These are phyloP conservation scores for Dichotomopilus funicola DNA, from an alignment of 2,329 filamentous ascomycete genomes.

Conservation along the genomic window DNA sequence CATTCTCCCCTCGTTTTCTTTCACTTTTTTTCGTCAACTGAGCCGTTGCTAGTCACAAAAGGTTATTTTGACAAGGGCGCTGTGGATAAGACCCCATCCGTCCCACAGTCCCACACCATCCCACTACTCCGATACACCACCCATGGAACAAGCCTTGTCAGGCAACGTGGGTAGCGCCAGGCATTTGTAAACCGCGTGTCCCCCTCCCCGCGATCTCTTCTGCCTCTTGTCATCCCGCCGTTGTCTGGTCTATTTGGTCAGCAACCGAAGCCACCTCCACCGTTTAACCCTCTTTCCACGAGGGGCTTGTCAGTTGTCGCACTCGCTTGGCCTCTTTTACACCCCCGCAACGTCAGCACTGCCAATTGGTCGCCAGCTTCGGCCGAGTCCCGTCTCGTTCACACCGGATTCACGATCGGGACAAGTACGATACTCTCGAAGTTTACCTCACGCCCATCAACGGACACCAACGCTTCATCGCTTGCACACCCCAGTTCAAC, in stretches of 20 bases:
- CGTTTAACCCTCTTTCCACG: neutral
- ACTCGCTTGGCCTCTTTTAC: no score
- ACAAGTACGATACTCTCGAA: no score
- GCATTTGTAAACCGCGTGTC: constrained; percentile 8
- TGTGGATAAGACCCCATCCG: neutral
- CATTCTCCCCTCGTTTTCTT: no score
- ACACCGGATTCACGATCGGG: no score
- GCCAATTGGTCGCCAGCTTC: neutral
- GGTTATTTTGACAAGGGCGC: neutral
- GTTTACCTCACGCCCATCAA: no score
- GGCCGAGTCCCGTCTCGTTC: no score
- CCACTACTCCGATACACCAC: neutral
- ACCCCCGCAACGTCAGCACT: neutral
- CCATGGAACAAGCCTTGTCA: neutral
- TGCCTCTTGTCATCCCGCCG: neutral
- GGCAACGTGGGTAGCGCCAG: constrained; percentile 1
- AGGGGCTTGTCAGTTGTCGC: neutral
- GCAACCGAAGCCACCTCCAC: neutral
- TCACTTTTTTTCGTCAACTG: no score
- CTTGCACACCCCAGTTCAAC: no score
- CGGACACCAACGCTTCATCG: no score
- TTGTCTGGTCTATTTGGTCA: neutral
- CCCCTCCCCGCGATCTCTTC: constrained; percentile 1
- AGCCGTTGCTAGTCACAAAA: neutral
- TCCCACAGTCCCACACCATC: neutral